Percentiles rank a stretch among this genome's conserved stretches.
Conservation (phyloP, 768 basidiomycete genomes). For the Russula sp. region DNA sequence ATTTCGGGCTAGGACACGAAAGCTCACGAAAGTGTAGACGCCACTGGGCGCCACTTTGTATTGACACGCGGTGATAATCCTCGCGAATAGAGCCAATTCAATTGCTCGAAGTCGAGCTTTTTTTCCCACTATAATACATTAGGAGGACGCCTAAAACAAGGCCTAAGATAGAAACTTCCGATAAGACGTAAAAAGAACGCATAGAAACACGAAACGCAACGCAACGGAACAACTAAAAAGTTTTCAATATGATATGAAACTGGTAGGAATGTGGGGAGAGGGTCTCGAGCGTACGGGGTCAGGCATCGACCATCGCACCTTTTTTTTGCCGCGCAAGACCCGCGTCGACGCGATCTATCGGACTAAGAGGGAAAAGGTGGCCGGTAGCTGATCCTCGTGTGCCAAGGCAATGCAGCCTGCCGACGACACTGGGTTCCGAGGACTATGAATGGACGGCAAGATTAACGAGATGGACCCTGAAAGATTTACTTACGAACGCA, state of each 20-base stretch:
- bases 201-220: not conserved
- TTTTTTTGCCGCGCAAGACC: not conserved
- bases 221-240: not conserved
- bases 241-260: not conserved
- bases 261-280: not conserved
- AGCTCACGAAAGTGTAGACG: no score
- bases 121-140: not conserved
- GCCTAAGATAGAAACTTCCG: not conserved
- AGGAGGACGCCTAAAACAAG: no score
- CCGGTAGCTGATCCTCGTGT: not conserved
- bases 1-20: not conserved
- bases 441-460: not conserved
- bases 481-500: not conserved
- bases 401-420: not conserved
- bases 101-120: not conserved
- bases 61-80: not conserved
- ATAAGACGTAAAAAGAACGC: not conserved
- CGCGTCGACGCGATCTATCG: not conserved
- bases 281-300: not conserved
- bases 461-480: not conserved
- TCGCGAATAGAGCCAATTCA: not conserved
- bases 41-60: not conserved
- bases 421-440: not conserved
- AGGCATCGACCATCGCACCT: not conserved
- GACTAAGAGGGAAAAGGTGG: not conserved